Evolutionary conservation across 257 asterid species (phyloP).

Genomic region (Verbena officinalis): DNA sequence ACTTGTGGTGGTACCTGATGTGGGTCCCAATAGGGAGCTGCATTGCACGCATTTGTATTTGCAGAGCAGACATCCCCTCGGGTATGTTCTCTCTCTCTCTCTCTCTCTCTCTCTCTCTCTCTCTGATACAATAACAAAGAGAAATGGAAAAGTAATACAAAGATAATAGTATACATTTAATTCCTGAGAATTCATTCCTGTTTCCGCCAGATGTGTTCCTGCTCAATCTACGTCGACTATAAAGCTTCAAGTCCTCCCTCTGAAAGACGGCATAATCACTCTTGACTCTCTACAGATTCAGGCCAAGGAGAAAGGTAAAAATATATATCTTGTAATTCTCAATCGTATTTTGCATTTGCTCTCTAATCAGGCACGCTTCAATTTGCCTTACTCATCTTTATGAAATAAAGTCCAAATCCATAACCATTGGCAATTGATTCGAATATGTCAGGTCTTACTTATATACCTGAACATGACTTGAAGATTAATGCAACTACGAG

Average conservation of each 20-base stretch:
- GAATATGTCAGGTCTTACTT: slow-evolving; percentile 53
- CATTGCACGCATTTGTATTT: slow-evolving; percentile 75
- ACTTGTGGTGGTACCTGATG: slow-evolving; percentile 43
- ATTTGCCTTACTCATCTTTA: not conserved
- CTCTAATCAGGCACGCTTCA: not conserved
- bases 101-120: too few relatives aligned
- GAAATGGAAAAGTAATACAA: too few relatives aligned
- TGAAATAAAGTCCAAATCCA: not conserved
- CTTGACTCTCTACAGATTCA: slow-evolving; percentile 61
- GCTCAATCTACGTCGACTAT: slow-evolving; percentile 64
- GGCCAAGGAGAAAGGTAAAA: slow-evolving; percentile 60
- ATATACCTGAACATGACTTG: slow-evolving; percentile 63
- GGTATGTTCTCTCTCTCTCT: slow-evolving; percentile 38
- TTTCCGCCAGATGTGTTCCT: slow-evolving; percentile 63
- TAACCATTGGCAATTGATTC: slow-evolving; percentile 12
- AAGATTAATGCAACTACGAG: slow-evolving; percentile 67
- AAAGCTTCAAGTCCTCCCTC: slow-evolving; percentile 66
- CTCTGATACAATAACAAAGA: too few relatives aligned
- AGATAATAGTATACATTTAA: too few relatives aligned
- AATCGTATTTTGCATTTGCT: slow-evolving; percentile 8
- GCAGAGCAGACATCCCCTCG: slow-evolving; percentile 75
- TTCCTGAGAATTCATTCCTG: too few relatives aligned
- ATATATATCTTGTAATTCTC: not conserved
- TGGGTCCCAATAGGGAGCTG: slow-evolving; percentile 52
- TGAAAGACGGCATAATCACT: slow-evolving; percentile 66